phyloP scores from a whole-genome alignment of 768 basidiomycete species.

The Trametes gibbosa region DNA sequence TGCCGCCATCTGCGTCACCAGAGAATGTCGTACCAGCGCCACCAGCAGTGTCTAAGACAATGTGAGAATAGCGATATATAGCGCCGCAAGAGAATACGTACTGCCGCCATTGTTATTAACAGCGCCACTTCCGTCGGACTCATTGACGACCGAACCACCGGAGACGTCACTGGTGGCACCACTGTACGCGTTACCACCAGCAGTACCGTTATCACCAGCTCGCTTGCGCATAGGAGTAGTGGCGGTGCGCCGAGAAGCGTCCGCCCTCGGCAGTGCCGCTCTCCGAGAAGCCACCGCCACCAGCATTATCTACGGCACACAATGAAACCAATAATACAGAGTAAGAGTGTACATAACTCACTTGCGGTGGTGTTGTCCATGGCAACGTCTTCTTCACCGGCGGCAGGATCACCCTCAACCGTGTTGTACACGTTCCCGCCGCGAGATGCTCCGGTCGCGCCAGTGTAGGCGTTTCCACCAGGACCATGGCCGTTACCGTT shows the following conservation, averaged over 20 bases:
- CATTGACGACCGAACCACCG: conserved; percentile 21
- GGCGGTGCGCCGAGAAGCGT: conserved; percentile 1
- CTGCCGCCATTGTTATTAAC: conserved; percentile 16
- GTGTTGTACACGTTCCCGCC: conserved; percentile 18
- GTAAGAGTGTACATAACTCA: conserved; percentile 1
- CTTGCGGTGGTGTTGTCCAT: conserved; percentile 17
- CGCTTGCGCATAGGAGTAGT: conserved; percentile 12
- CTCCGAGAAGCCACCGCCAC: conserved; percentile 18
- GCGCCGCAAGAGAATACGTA: neutral
- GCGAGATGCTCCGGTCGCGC: conserved; percentile 13
- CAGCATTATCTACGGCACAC: conserved; percentile 6
- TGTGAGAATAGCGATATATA: neutral
- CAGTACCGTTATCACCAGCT: conserved; percentile 18
- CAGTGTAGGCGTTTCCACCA: conserved; percentile 22
- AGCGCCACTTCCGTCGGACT: conserved; percentile 3
- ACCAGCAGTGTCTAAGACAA: conserved; percentile 16
- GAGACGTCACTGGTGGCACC: conserved; percentile 18
- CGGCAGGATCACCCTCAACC: conserved; percentile 9
- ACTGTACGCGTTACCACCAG: conserved; percentile 25
- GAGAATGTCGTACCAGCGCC: conserved; percentile 19
- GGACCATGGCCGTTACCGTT: conserved; percentile 20
- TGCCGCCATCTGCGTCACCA: conserved; percentile 23
- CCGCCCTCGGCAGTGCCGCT: conserved; percentile 21
- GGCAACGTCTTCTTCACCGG: neutral
- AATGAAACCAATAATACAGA: neutral